Evolutionary conservation across 192 early-diverging fungal species (phyloP).

Genomic region (Dispira parvispora): DNA sequence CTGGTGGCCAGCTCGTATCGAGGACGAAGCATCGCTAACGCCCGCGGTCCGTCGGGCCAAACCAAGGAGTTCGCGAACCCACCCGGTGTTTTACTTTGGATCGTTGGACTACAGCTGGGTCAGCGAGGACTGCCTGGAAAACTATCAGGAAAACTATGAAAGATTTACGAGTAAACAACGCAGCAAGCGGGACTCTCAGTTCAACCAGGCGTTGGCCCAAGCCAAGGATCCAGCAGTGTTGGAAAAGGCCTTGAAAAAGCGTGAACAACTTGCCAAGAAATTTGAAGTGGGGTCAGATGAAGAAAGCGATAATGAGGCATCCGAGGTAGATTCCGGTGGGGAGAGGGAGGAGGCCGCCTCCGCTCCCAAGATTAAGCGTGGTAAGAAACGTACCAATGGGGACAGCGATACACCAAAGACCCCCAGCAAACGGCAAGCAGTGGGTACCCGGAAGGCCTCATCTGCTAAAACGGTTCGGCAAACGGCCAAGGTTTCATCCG

Average conservation of each 20-base stretch:
- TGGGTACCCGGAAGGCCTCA: slow-evolving; percentile 19
- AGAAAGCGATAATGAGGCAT: slow-evolving; percentile 28
- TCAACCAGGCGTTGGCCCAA: slow-evolving; percentile 28
- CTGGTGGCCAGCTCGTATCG: slow-evolving; percentile 36
- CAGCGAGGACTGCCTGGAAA: slow-evolving; percentile 27
- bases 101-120: slow-evolving; percentile 34
- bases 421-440: slow-evolving; percentile 17
- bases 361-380: background rate
- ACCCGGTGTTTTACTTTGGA: slow-evolving; percentile 31
- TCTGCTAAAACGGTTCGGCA: slow-evolving; percentile 15
- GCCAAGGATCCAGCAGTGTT: slow-evolving; percentile 25
- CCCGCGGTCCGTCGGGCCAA: slow-evolving; percentile 27
- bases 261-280: slow-evolving; percentile 4
- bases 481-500: slow-evolving; percentile 15
- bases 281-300: slow-evolving; percentile 27
- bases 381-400: background rate
- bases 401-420: slow-evolving; percentile 9
- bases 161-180: slow-evolving; percentile 27
- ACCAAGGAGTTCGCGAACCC: slow-evolving; percentile 25
- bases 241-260: slow-evolving; percentile 16
- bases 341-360: slow-evolving; percentile 16
- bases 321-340: slow-evolving; percentile 29
- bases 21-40: slow-evolving; percentile 19
- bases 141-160: slow-evolving; percentile 25
- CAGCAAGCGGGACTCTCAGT: slow-evolving; percentile 28